Evolutionary conservation across 306 rosid genomes (phyloP).

Genomic region (Corylus americana): DNA sequence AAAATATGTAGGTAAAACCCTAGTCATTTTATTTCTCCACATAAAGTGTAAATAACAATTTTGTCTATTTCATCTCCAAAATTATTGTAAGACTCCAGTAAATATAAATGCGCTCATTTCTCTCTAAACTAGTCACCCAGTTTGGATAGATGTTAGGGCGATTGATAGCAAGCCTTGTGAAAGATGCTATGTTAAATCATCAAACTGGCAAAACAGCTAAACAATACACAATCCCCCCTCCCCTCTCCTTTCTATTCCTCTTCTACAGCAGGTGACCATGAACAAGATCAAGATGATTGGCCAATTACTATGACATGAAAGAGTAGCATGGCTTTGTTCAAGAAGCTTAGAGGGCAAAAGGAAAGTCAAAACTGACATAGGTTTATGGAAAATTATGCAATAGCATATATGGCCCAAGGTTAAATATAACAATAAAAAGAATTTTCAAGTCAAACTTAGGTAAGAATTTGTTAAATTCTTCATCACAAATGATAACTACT

Average conservation of each 20-base stretch:
- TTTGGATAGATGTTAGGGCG: background rate
- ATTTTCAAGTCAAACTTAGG: too few relatives aligned
- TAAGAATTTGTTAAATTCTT: too few relatives aligned
- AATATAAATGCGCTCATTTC: background rate
- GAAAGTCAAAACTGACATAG: background rate
- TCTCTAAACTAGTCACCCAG: background rate
- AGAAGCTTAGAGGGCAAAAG: background rate
- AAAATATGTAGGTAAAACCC: background rate
- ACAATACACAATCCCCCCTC: too few relatives aligned
- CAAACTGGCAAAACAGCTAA: background rate
- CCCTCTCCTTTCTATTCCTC: too few relatives aligned
- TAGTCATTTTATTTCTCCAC: background rate
- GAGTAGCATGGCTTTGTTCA: background rate
- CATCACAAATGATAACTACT: too few relatives aligned
- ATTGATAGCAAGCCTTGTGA: background rate
- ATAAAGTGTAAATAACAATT: background rate
- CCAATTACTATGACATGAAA: background rate
- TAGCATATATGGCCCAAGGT: background rate
- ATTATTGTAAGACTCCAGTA: background rate
- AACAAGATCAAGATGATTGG: too few relatives aligned
- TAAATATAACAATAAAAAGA: background rate
- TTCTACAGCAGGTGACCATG: too few relatives aligned
- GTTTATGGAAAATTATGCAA: background rate
- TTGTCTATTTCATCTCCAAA: background rate
- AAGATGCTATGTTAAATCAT: background rate